Percentiles rank a stretch among this genome's conserved stretches.
These are phyloP conservation scores for Heritiera fomes DNA, from an alignment of 345 rosid genomes.

Conservation along the genomic window DNA sequence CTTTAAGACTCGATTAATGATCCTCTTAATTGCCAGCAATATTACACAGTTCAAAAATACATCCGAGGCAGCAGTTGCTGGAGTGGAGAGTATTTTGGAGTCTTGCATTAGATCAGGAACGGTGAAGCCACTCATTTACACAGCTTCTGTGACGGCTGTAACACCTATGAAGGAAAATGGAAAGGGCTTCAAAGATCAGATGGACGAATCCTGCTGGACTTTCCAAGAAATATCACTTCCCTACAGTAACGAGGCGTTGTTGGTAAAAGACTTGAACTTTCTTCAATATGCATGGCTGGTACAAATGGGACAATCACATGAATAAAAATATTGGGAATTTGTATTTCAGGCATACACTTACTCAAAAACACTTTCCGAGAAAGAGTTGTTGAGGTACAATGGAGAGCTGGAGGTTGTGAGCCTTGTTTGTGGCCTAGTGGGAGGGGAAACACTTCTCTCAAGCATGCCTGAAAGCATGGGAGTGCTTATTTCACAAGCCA, in stretches of 20 bases:
- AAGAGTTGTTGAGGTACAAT: background rate
- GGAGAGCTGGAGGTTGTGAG: slow-evolving; percentile 37
- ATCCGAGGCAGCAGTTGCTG: slow-evolving; percentile 28
- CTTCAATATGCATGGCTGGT: no score
- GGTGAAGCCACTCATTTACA: slow-evolving; percentile 39
- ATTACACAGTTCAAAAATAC: slow-evolving; percentile 27
- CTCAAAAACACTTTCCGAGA: slow-evolving; percentile 13
- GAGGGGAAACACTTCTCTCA: slow-evolving; percentile 41
- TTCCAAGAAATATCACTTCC: background rate
- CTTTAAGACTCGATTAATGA: background rate
- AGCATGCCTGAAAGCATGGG: slow-evolving; percentile 19
- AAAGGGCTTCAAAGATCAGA: background rate
- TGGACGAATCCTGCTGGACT: background rate
- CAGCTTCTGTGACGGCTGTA: slow-evolving; percentile 14
- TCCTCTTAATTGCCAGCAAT: no score
- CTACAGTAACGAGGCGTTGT: background rate
- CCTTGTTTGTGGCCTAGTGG: slow-evolving; percentile 37
- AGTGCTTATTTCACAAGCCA: slow-evolving; percentile 25
- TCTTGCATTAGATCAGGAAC: slow-evolving; percentile 23
- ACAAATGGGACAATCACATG: background rate
- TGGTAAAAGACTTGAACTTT: background rate
- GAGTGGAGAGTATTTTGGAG: slow-evolving; percentile 20
- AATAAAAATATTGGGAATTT: background rate
- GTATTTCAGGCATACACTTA: background rate
- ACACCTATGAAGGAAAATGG: slow-evolving; percentile 29